Percentiles rank a stretch among this genome's conserved stretches.
These are phyloP conservation scores for Daldinia caldariorum DNA, from an alignment of 495 filamentous ascomycete genomes.

Conservation along the genomic window DNA sequence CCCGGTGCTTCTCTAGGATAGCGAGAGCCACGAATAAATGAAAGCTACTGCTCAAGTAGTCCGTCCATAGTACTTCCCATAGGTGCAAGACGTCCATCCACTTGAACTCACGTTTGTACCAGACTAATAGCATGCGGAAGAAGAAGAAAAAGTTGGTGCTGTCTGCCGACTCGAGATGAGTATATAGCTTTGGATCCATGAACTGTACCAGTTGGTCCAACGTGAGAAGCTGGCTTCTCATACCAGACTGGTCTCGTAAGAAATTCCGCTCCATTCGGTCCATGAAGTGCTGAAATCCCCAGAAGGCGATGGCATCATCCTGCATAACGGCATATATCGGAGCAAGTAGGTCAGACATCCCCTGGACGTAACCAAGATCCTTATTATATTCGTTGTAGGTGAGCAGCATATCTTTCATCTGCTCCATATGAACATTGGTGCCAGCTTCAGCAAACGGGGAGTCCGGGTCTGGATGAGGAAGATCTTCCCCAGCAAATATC, in stretches of 20 bases:
- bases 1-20: constrained; percentile 93
- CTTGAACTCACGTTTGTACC: constrained; percentile 97
- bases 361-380: constrained; percentile 94
- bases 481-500: constrained; percentile 95
- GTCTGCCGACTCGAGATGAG: constrained; percentile 87
- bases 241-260: constrained; percentile 92
- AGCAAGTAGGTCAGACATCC: constrained; percentile 96
- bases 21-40: constrained; percentile 94
- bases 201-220: constrained; percentile 94
- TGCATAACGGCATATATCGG: constrained; percentile 97
- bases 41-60: constrained; percentile 86
- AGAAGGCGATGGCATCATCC: constrained; percentile 96
- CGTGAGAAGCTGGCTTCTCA: constrained; percentile 88
- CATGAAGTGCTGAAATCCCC: constrained; percentile 97
- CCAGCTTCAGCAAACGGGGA: constrained; percentile 91
- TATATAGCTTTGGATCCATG: constrained; percentile 93
- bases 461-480: constrained; percentile 96
- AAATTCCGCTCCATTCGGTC: constrained; percentile 98
- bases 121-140: constrained; percentile 97
- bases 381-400: constrained; percentile 98
- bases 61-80: constrained; percentile 96
- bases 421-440: constrained; percentile 97
- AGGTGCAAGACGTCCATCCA: constrained; percentile 87
- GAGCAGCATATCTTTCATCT: constrained; percentile 98
- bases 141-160: constrained; percentile 99